Evolutionary conservation across 1,139 yeast genomes (phyloP).

Genomic region (Debaryomyces robertsiae): DNA sequence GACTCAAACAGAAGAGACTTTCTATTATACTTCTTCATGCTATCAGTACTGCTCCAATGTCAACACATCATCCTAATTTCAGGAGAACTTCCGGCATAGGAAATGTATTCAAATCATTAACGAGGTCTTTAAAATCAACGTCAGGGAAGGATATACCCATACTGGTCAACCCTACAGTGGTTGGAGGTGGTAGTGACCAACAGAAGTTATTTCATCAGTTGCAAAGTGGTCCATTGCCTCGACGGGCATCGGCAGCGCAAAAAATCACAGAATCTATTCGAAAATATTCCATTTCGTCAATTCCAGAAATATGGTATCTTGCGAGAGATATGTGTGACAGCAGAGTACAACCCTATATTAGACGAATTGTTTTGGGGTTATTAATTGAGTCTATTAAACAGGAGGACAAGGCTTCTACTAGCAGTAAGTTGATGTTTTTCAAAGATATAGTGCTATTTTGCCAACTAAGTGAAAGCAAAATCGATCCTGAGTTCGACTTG

Average conservation of each 20-base stretch:
- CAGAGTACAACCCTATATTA: conserved; percentile 40
- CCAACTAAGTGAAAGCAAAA: conserved; percentile 19
- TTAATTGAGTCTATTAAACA: conserved; percentile 57
- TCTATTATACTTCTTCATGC: too few relatives aligned
- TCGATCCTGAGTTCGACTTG: conserved; percentile 57
- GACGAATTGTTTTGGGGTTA: conserved; percentile 58
- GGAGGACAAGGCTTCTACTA: conserved; percentile 46
- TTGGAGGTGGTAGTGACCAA: conserved; percentile 62
- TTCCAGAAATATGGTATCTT: conserved; percentile 78
- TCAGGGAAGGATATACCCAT: conserved; percentile 39
- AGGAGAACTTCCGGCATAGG: conserved; percentile 42
- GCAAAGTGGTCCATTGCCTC: conserved; percentile 39
- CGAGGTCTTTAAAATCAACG: conserved; percentile 37
- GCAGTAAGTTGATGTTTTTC: conserved; percentile 58
- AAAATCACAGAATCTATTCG: conserved; percentile 53
- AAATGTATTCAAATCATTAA: conserved; percentile 55
- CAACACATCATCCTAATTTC: conserved; percentile 40
- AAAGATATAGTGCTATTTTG: conserved; percentile 58
- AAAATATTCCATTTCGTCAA: conserved; percentile 56
- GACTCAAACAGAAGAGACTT: neutral
- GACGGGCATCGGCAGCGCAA: conserved; percentile 50
- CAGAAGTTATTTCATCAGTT: conserved; percentile 46
- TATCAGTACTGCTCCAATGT: conserved; percentile 21
- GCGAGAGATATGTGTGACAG: conserved; percentile 58
- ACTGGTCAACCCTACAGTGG: conserved; percentile 57